Evolutionary conservation across 331 rosid genomes (phyloP).

Genomic region (Rhamnella rubrinervis): DNA sequence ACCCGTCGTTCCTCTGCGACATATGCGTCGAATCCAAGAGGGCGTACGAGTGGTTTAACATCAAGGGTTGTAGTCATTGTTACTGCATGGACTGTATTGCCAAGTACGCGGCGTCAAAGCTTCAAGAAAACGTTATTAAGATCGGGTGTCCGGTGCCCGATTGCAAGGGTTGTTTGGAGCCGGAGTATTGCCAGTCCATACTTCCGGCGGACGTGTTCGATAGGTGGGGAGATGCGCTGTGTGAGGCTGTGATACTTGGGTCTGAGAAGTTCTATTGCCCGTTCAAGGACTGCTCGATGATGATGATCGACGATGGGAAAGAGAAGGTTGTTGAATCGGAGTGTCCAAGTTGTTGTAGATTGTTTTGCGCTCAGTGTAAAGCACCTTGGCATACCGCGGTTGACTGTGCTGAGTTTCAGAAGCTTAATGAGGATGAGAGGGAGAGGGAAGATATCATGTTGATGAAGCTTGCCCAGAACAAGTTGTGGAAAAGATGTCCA

Average conservation of each 20-base stretch:
- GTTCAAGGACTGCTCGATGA: conserved; percentile 50
- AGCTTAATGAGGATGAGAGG: conserved; percentile 46
- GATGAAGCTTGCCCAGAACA: conserved; percentile 40
- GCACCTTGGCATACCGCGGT: conserved; percentile 62
- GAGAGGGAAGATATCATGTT: conserved; percentile 55
- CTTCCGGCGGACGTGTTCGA: conserved; percentile 33
- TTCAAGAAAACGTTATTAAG: conserved; percentile 44
- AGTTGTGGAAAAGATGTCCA: conserved; percentile 62
- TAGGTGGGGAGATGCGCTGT: conserved; percentile 56
- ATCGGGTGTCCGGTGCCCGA: conserved; percentile 51
- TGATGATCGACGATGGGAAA: conserved; percentile 51
- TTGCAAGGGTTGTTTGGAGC: conserved; percentile 52
- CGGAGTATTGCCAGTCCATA: conserved; percentile 45
- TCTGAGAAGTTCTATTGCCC: conserved; percentile 65
- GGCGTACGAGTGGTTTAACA: conserved; percentile 21
- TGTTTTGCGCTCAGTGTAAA: conserved; percentile 52
- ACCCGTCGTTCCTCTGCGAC: conserved; percentile 42
- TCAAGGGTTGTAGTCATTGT: conserved; percentile 44
- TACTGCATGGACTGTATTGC: conserved; percentile 48
- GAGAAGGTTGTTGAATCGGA: conserved; percentile 21
- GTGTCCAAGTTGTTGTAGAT: conserved; percentile 56
- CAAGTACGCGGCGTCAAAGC: conserved; percentile 49
- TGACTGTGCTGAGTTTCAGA: conserved; percentile 48
- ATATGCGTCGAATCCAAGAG: conserved; percentile 51
- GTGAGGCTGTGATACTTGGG: conserved; percentile 48